Percentiles rank a stretch among this genome's conserved stretches.
Evolutionary conservation across 108 stramenopile species (phyloP).

Genomic region (Discostella stelligeroides): DNA sequence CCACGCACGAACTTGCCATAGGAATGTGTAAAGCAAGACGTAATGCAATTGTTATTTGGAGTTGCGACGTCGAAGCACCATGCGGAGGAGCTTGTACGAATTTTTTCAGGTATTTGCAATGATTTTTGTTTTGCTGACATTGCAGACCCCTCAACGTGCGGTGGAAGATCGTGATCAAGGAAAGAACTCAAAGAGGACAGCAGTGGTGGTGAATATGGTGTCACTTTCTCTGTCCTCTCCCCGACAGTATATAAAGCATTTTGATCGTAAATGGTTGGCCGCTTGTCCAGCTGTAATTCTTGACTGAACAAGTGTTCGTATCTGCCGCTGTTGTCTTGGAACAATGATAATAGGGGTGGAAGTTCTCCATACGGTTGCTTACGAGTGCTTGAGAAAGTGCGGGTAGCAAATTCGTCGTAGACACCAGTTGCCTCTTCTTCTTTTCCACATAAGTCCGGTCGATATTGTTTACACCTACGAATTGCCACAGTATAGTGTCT

Average conservation of each 20-base stretch:
- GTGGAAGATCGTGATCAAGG: slow-evolving; percentile 30
- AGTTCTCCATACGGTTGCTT: neutral
- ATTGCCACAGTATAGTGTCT: slow-evolving; percentile 67
- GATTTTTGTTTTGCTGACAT: slow-evolving; percentile 12
- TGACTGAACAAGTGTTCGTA: slow-evolving; percentile 16
- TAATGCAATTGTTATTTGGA: slow-evolving; percentile 41
- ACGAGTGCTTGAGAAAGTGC: too few species aligned
- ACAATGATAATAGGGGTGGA: neutral
- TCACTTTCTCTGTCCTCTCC: too few species aligned
- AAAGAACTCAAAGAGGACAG: slow-evolving; percentile 26
- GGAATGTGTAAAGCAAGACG: slow-evolving; percentile 84
- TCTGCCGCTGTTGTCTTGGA: slow-evolving; percentile 1
- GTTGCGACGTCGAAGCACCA: slow-evolving; percentile 93
- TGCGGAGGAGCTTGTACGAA: slow-evolving; percentile 58
- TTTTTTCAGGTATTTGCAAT: slow-evolving; percentile 57
- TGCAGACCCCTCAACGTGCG: neutral
- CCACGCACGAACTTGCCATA: slow-evolving; percentile 84
- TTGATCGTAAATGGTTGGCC: slow-evolving; percentile 26
- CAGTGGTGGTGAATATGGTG: neutral
- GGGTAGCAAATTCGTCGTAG: neutral
- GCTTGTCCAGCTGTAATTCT: slow-evolving; percentile 20
- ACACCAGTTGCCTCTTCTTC: neutral
- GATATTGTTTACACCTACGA: slow-evolving; percentile 8
- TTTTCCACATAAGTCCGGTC: neutral
- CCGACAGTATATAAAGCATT: slow-evolving; percentile 2